Base-by-base conservation (phyloP, 108 stramenopile species). In the Skeletonema tropicum region DNA sequence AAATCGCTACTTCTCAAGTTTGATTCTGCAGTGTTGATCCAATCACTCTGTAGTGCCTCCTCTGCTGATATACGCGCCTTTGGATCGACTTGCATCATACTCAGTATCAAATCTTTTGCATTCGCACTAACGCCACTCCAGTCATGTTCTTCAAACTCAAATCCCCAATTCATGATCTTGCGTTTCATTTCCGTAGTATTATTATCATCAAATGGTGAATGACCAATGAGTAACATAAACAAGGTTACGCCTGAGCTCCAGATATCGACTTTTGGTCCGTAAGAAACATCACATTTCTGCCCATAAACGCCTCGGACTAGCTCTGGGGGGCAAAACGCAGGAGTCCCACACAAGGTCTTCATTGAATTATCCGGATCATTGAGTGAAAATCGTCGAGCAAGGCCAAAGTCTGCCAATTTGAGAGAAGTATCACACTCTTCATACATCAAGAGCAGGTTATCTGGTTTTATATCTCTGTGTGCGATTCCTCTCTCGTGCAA, bases 301-400 rank as follows among this genome's bases (percentile, higher is more conserved):
- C 93, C 90, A 69, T 98, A 99, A 25, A 84, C 77, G 0, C 92
- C 89, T 6, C 85, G 70, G 29, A 97, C 41, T 31, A 98, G 90
- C 82, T 98, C 98, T 4, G 98, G 98, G 2, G 98, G 97, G 14
- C 97, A 97, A 78, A 97, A 97, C n/a, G 96, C 94, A 14, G 96
- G 97, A 23, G 98, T 98, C 5, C 98, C 99, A 69, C 96, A 97
- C 55, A 93, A 79, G 8, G 95, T 97, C 55, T 83, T 85, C 73
- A 97, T 83, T n/a, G 66, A 66, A 0, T 79, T 42, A 31, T 76
- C 75, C 30, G 68, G 86, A 10, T 83, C 77, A 32, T 84, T 68
- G 3, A 86, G 81, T 26, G 83, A 73, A 21, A 90, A 77, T 23
- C 87, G 77, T 72, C 92, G 83, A 29, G 98, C 97, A 76, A 98